Conservation (phyloP, 1,284 basidiomycete species). For the Sutorius eximius region DNA sequence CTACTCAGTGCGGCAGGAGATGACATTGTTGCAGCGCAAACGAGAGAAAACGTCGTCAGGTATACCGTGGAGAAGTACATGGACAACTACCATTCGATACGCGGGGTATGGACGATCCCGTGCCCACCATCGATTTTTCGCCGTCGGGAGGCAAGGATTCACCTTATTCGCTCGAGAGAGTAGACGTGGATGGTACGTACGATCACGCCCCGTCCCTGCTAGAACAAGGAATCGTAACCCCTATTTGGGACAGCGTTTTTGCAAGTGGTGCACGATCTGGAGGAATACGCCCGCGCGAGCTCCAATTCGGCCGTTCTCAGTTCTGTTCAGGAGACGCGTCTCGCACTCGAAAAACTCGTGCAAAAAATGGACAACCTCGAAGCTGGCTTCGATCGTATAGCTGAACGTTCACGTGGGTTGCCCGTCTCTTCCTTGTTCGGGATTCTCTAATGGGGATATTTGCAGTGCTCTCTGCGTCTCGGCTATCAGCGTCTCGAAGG, state of each 20-base stretch:
- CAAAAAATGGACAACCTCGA: conserved; percentile 76
- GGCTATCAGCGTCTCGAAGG: conserved; percentile 62
- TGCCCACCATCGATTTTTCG: conserved; percentile 76
- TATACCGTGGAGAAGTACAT: conserved; percentile 76
- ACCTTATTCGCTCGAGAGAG: conserved; percentile 64
- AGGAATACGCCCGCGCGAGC: conserved; percentile 49
- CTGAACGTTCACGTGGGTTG: conserved; percentile 72
- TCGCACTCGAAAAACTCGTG: conserved; percentile 64
- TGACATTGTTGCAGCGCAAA: conserved; percentile 46
- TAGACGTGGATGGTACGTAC: conserved; percentile 69
- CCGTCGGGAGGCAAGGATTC: conserved; percentile 56
- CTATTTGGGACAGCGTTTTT: conserved; percentile 51
- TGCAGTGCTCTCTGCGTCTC: conserved; percentile 67
- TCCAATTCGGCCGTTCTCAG: conserved; percentile 47
- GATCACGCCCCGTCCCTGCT: background rate
- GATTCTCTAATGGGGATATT: conserved; percentile 4
- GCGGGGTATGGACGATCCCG: conserved; percentile 71
- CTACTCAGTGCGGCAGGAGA: background rate
- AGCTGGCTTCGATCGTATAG: conserved; percentile 75
- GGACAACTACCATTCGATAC: conserved; percentile 80
- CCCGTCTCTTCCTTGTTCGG: background rate
- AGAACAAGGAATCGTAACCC: background rate
- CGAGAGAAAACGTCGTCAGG: conserved; percentile 75
- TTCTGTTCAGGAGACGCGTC: conserved; percentile 63
- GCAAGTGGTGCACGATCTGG: conserved; percentile 64